These are phyloP conservation scores for Chaetomiaceae sp. DNA, from an alignment of 2,329 filamentous ascomycete genomes.

Conservation along the genomic window DNA sequence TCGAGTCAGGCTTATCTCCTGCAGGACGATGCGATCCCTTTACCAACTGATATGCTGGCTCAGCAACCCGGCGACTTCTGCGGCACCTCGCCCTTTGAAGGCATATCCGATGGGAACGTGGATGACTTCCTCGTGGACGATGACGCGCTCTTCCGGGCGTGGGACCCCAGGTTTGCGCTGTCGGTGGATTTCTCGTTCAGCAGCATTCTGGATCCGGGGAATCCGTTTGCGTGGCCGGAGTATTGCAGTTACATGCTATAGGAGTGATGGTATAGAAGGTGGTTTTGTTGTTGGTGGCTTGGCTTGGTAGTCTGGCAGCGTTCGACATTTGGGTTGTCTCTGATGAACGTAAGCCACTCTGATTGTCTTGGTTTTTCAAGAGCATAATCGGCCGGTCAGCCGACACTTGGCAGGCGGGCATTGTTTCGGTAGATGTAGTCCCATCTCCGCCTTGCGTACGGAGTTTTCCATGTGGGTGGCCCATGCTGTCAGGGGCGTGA, in stretches of 20 bases:
- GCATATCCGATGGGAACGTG: neutral
- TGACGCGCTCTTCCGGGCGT: constrained; percentile 17
- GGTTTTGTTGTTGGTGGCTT: neutral
- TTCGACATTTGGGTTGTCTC: too few relatives aligned
- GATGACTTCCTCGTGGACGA: constrained; percentile 12
- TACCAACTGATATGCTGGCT: neutral
- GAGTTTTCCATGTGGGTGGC: too few relatives aligned
- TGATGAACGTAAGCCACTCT: too few relatives aligned
- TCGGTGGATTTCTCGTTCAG: constrained; percentile 21
- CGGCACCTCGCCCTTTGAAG: neutral
- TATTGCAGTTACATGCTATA: constrained; percentile 11
- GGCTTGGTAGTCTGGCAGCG: too few relatives aligned
- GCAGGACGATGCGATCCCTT: constrained; percentile 6
- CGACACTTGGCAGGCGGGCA: too few relatives aligned
- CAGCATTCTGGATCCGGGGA: constrained; percentile 21
- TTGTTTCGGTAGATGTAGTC: too few relatives aligned
- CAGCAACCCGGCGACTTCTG: neutral
- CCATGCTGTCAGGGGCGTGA: too few relatives aligned
- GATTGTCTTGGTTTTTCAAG: too few relatives aligned
- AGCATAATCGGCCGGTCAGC: too few relatives aligned
- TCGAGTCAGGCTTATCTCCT: neutral
- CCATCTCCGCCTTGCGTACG: too few relatives aligned
- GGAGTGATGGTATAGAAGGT: neutral
- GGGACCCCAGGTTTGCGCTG: constrained; percentile 18
- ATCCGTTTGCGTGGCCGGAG: constrained; percentile 20